phyloP scores from a whole-genome alignment of 805 yeast species.

The Wickerhamomyces bovis region DNA sequence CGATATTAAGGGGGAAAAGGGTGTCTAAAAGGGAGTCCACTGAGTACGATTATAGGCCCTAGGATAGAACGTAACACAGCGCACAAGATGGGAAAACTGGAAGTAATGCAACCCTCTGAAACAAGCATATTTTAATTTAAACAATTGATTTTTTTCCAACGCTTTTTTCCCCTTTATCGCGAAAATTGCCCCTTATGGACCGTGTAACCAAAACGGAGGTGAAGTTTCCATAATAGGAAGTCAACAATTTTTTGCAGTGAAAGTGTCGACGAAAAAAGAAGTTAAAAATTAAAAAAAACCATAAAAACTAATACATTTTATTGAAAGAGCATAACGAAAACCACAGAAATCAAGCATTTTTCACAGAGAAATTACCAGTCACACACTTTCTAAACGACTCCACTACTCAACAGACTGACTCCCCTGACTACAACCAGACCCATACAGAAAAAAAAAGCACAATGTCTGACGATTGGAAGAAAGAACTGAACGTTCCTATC shows the following conservation, averaged over 20 bases:
- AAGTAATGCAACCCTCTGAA: too few relatives aligned
- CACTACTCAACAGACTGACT: neutral
- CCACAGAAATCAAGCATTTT: neutral
- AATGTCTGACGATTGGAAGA: conserved; percentile 66
- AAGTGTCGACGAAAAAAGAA: neutral
- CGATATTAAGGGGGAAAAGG: too few relatives aligned
- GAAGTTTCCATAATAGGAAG: conserved; percentile 4
- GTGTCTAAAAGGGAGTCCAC: too few relatives aligned
- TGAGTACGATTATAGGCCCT: too few relatives aligned
- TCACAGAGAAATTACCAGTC: neutral
- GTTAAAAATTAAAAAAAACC: neutral
- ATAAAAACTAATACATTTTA: too few relatives aligned
- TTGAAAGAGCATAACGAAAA: neutral
- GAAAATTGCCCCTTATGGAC: too few relatives aligned
- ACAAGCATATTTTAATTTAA: too few relatives aligned
- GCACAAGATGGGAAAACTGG: too few relatives aligned
- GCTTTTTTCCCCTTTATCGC: too few relatives aligned
- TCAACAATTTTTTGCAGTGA: conserved; percentile 1
- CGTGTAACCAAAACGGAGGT: too few relatives aligned
- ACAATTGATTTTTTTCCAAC: too few relatives aligned
- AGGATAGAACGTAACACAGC: too few relatives aligned
- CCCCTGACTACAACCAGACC: neutral
- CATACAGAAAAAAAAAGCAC: neutral
- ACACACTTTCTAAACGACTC: neutral
- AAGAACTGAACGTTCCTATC: conserved; percentile 63